These are phyloP conservation scores for Colletotrichum tanaceti DNA, from an alignment of 2,329 filamentous ascomycete genomes.

Conservation along the genomic window DNA sequence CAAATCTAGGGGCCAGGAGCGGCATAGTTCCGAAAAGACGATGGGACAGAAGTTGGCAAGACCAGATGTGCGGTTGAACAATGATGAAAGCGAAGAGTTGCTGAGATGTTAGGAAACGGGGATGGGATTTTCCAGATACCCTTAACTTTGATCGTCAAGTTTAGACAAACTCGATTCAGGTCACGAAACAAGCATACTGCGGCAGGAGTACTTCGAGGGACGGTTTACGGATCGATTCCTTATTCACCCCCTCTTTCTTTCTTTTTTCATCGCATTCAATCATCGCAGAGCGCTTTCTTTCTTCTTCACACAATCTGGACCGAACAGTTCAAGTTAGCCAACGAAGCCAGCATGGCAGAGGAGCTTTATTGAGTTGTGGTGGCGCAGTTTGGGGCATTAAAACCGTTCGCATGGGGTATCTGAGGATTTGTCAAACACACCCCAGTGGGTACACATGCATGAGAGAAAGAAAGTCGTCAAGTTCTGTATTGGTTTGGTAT, in stretches of 20 bases:
- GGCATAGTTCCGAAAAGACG: conserved; percentile 40
- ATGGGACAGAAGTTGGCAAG: conserved; percentile 14
- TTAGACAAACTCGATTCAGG: conserved; percentile 51
- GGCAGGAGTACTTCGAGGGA: not conserved
- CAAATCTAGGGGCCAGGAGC: conserved; percentile 36
- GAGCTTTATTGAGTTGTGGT: not conserved
- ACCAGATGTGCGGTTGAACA: conserved; percentile 21
- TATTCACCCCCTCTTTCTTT: not conserved
- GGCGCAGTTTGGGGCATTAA: conserved; percentile 17
- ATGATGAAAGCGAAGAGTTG: conserved; percentile 22
- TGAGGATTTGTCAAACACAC: not conserved
- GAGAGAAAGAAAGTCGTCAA: not conserved
- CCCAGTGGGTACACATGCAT: not conserved
- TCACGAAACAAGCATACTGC: conserved; percentile 41
- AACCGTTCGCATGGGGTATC: conserved; percentile 7
- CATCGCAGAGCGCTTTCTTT: not conserved
- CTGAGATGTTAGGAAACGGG: conserved; percentile 38
- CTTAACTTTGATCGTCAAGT: conserved; percentile 49
- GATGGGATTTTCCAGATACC: conserved; percentile 49
- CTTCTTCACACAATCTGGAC: not conserved
- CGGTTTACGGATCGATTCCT: not conserved
- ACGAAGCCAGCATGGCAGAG: conserved; percentile 1
- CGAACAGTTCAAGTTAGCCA: not conserved
- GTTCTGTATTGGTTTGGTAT: conserved; percentile 13
- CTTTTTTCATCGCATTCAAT: conserved; percentile 26